A percentile compares a stretch with the other conserved stretches of the same genome.
Conservation (phyloP, 2,329 filamentous ascomycete species). For the Penicillium olsonii region DNA sequence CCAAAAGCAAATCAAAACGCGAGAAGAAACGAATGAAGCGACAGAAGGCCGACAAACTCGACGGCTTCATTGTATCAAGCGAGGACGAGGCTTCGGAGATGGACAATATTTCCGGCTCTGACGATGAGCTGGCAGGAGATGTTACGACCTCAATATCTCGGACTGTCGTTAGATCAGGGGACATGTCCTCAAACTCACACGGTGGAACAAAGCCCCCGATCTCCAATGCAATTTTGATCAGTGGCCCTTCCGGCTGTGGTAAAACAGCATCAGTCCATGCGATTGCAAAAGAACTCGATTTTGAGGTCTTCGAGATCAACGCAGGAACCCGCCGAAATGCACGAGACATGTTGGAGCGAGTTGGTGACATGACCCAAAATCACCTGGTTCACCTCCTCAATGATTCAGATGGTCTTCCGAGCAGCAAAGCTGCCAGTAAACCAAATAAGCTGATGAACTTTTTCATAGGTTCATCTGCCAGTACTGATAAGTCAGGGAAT, state of each 20-base stretch:
- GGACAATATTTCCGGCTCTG: slow-evolving; percentile 66
- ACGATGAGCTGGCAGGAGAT: slow-evolving; percentile 49
- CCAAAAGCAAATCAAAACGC: slow-evolving; percentile 24
- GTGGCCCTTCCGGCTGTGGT: slow-evolving; percentile 84
- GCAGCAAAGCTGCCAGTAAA: slow-evolving; percentile 59
- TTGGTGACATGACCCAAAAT: slow-evolving; percentile 96
- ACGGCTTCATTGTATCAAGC: slow-evolving; percentile 77
- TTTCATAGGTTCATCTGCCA: slow-evolving; percentile 62
- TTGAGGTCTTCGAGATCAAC: slow-evolving; percentile 95
- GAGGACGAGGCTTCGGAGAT: slow-evolving; percentile 73
- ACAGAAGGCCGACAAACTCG: slow-evolving; percentile 68
- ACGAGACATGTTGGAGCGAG: slow-evolving; percentile 84
- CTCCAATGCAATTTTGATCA: slow-evolving; percentile 79
- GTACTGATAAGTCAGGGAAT: slow-evolving; percentile 23
- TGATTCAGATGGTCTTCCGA: slow-evolving; percentile 28
- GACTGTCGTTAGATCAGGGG: slow-evolving; percentile 47
- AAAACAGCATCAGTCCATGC: slow-evolving; percentile 94
- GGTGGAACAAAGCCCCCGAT: slow-evolving; percentile 53
- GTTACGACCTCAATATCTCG: slow-evolving; percentile 38
- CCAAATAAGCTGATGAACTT: slow-evolving; percentile 81
- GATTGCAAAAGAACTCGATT: slow-evolving; percentile 85
- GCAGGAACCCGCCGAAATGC: slow-evolving; percentile 79
- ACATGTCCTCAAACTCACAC: slow-evolving; percentile 34
- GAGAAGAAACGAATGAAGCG: slow-evolving; percentile 55
- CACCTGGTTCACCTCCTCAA: slow-evolving; percentile 71